Base-by-base conservation (phyloP, 2,329 filamentous ascomycete species). In the Chalaropsis thielavioides region DNA sequence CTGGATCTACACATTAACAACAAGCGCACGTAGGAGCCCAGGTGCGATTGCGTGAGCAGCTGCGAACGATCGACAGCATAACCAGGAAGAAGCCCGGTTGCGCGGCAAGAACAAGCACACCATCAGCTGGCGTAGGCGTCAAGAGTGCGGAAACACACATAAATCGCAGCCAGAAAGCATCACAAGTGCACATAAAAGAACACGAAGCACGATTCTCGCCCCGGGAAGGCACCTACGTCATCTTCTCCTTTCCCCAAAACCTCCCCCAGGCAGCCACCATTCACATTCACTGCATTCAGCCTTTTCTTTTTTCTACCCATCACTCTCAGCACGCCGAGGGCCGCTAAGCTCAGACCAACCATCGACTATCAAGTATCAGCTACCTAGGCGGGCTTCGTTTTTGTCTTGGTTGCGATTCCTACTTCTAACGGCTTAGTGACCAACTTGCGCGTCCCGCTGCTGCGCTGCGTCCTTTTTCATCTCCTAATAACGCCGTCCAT, bases 221-320 rank as follows among this genome's bases (percentile, higher is more conserved):
- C 19, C 8, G 8, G 43, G 43, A 58, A 58, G 54, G 54, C 6
- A n/a, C 31, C 15, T 58, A 58, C 54, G 54, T 58, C 54, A 58
- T 58, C 54, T 10, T 58, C 54, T 27, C 54, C 54, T 58, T 58
- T 58, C 54, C n/a, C 27, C 54, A 58, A 58, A 46, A 5, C 43
- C 54, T 35, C 24, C 27, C 51, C 24, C 24, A n/a, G 24, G 15
- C 51, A 41, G n/a, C 22, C 41, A 2, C 24, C 51, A 8, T 8
- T 38, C 35, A 4, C 35, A 38, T 38, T 38, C 13, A 17, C 17
- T 2, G 41, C 17, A 19, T 35, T 58, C 17, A 31, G 17, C 13
- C 49, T 54, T 13, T 31, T 19, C 15, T n/a, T 24, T 27, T 24
- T 54, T 27, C 24, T 24, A 31, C 31, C 3, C 31, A 31, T 6